Evolutionary conservation across 73 alveolate species (phyloP).

Genomic region (Tetrahymena malaccensis): DNA sequence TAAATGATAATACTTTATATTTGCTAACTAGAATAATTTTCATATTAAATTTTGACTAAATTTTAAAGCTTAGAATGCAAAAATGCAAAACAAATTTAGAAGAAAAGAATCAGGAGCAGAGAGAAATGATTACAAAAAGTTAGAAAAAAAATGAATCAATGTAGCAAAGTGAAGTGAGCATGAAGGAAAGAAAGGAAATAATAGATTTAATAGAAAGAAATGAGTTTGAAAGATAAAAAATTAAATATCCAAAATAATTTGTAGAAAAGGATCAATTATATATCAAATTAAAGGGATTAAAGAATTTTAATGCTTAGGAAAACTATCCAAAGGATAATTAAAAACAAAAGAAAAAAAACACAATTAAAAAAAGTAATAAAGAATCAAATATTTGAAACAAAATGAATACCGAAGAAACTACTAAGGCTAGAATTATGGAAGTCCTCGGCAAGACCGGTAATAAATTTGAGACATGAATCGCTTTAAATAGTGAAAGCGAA

Average conservation of each 20-base stretch:
- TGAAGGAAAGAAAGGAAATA: not conserved
- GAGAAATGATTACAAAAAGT: not conserved
- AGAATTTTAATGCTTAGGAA: not conserved
- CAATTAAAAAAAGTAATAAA: not conserved
- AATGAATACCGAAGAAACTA: not conserved
- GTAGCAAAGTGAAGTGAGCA: not conserved
- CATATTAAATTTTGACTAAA: not conserved
- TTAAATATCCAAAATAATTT: not conserved
- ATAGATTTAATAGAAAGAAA: not conserved
- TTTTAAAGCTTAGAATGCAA: not conserved
- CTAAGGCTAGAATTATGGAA: slow-evolving; percentile 30
- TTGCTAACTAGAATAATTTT: not conserved
- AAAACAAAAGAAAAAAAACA: not conserved
- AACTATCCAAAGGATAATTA: not conserved
- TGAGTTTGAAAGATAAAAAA: not conserved
- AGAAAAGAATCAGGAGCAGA: not conserved
- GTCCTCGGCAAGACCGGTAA: slow-evolving; percentile 34
- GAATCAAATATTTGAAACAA: not conserved
- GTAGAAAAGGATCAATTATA: not conserved
- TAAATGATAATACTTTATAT: not conserved
- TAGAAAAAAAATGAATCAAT: not conserved
- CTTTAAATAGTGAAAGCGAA: not conserved
- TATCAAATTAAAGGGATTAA: not conserved
- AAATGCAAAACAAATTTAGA: not conserved
- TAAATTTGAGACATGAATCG: not conserved